phyloP scores from a whole-genome alignment of 768 basidiomycete species.

The Lepiota venenata region DNA sequence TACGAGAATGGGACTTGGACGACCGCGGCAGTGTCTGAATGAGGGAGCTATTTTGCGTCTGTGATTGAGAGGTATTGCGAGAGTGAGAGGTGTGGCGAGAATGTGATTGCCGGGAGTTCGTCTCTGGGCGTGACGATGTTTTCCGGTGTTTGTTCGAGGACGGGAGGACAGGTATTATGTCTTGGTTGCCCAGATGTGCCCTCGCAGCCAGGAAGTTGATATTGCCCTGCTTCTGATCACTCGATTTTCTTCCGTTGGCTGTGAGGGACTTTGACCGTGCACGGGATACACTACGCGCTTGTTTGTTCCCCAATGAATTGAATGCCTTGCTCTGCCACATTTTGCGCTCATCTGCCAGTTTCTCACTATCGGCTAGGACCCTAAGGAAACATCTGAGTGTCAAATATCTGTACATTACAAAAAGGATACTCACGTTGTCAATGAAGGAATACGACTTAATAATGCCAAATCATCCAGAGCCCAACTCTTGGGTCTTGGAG shows the following conservation, averaged over 20 bases:
- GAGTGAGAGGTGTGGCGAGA: not conserved
- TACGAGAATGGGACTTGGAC: slow-evolving; percentile 16
- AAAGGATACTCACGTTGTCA: slow-evolving; percentile 39
- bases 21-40: slow-evolving; percentile 2
- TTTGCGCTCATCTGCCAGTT: slow-evolving; percentile 59
- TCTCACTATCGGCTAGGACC: slow-evolving; percentile 63
- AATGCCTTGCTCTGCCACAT: slow-evolving; percentile 65
- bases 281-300: slow-evolving; percentile 58
- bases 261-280: slow-evolving; percentile 58
- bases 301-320: slow-evolving; percentile 62
- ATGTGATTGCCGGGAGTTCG: not conserved
- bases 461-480: slow-evolving; percentile 57
- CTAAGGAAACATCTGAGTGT: slow-evolving; percentile 29
- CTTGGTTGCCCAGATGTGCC: slow-evolving; percentile 65
- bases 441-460: slow-evolving; percentile 57
- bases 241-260: slow-evolving; percentile 25
- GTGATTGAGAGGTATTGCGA: no score
- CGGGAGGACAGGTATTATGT: slow-evolving; percentile 39
- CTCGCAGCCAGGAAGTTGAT: slow-evolving; percentile 65
- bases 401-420: slow-evolving; percentile 1
- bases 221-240: slow-evolving; percentile 26
- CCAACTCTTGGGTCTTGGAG: slow-evolving; percentile 53
- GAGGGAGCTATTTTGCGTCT: slow-evolving; percentile 5
- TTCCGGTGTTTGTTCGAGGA: slow-evolving; percentile 13
- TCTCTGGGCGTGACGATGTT: not conserved